Base-by-base conservation (phyloP, 2,329 filamentous ascomycete species). In the Clonostachys chloroleuca region DNA sequence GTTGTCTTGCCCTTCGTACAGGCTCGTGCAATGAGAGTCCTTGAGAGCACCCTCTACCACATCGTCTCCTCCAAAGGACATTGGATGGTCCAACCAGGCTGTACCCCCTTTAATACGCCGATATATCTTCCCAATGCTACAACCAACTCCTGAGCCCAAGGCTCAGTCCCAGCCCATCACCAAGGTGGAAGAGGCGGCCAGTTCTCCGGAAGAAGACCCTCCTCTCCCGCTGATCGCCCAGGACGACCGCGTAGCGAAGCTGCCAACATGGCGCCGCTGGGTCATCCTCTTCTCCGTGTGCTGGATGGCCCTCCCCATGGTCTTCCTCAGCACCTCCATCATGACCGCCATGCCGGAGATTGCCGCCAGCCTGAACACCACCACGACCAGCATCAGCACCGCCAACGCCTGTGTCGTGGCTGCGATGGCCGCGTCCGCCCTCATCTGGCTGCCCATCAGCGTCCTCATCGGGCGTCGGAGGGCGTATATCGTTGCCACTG, bases 201-300 rank as follows among this genome's bases (percentile, higher is more conserved):
- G 24, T 30, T 10, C 24, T 30, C 24, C 24, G 24, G 24, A 30
- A 30, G 24, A 30, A 30, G 24, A 30, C 24, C 24, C 24, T 30
- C 24, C 24, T 10, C 24, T 30, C 24, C 24, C 24, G 9, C 9
- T 30, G 3, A 30, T 30, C 24, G 24, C 24, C 24, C 24, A 30
- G 24, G 47, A 45, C 36, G 47, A 48, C 36, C 24, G 5, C 6
- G 47, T 37, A 8, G 47, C 47, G n/a, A 35, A 30, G 8, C 20
- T 48, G 42, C 24, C 47, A 6, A 8, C 42, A 12, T 42, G 35
- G 42, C 42, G 42, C 42, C 42, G 43, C 58, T 51, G 47, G 30
- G 7, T 51, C 12, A 51, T 54, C 12, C 45, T 54, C 18, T 50
- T 52, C 37, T 48, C 52, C 35, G 52, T 54, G 12, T 52, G 52